Evolutionary conservation across 1,139 yeast species (phyloP).

Genomic region (Taphrina deformans): DNA sequence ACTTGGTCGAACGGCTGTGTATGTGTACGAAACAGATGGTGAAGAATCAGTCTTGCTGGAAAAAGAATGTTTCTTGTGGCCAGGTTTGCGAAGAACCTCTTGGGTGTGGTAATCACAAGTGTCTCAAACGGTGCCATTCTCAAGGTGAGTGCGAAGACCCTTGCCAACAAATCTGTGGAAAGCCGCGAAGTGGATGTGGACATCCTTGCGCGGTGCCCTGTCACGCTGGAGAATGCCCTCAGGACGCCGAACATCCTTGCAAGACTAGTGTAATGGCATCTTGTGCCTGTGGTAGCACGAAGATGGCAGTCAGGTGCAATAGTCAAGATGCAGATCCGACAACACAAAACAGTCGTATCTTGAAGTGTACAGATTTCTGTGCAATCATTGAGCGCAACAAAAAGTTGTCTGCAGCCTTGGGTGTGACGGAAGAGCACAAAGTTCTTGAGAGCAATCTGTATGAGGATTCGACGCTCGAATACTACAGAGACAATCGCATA

Average conservation of each 20-base stretch:
- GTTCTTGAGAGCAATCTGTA: constrained; percentile 44
- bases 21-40: constrained; percentile 66
- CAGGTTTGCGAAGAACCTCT: constrained; percentile 59
- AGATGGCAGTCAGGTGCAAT: constrained; percentile 58
- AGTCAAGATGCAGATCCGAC: constrained; percentile 43
- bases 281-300: constrained; percentile 67
- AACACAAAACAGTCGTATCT: constrained; percentile 41
- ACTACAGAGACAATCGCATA: constrained; percentile 54
- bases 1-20: constrained; percentile 62
- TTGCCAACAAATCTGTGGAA: constrained; percentile 62
- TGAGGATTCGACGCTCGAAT: constrained; percentile 50
- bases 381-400: constrained; percentile 60
- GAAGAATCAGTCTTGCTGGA: constrained; percentile 71
- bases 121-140: constrained; percentile 61
- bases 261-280: constrained; percentile 52
- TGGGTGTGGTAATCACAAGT: constrained; percentile 65
- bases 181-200: constrained; percentile 56
- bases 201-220: constrained; percentile 65
- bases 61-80: constrained; percentile 71
- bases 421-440: constrained; percentile 43
- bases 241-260: constrained; percentile 53
- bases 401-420: constrained; percentile 64
- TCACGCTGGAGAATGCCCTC: constrained; percentile 58
- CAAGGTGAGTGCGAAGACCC: constrained; percentile 44
- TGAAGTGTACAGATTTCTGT: constrained; percentile 57